Percentiles rank a stretch among this genome's conserved stretches.
Evolutionary conservation across 2,329 filamentous ascomycete genomes (phyloP).

Genomic region (Zymoseptoria ardabiliae): DNA sequence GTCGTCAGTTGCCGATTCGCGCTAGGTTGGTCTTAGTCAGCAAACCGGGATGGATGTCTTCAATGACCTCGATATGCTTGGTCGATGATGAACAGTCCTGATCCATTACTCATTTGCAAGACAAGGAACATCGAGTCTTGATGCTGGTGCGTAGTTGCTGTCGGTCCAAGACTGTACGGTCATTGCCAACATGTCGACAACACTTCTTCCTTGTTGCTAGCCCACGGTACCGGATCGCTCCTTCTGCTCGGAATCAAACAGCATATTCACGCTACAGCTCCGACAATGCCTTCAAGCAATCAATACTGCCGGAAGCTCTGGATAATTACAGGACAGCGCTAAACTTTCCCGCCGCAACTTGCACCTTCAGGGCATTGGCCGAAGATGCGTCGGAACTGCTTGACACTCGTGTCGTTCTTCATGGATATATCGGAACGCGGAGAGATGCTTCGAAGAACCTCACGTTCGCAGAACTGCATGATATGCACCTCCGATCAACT

Average conservation of each 20-base stretch:
- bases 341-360: conserved; percentile 40
- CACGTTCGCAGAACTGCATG: conserved; percentile 57
- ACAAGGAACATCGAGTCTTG: conserved; percentile 8
- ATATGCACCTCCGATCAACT: conserved; percentile 36
- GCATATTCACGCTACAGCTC: not conserved
- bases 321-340: conserved; percentile 30
- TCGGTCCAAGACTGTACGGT: conserved; percentile 9
- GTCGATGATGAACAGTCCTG: not conserved
- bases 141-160: conserved; percentile 19
- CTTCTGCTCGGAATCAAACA: not conserved
- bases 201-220: not conserved
- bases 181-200: conserved; percentile 5
- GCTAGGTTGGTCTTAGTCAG: not conserved
- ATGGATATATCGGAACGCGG: conserved; percentile 66
- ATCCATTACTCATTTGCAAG: not conserved
- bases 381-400: conserved; percentile 18
- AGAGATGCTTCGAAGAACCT: conserved; percentile 62
- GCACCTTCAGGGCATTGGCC: conserved; percentile 28
- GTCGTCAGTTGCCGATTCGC: not conserved
- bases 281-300: not conserved
- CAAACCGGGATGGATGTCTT: not conserved
- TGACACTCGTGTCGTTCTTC: conserved; percentile 44
- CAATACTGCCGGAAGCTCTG: not conserved
- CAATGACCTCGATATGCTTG: not conserved
- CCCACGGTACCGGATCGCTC: not conserved